phyloP scores from a whole-genome alignment of 148 eudicot species.

The Fagopyrum homotropicum region DNA sequence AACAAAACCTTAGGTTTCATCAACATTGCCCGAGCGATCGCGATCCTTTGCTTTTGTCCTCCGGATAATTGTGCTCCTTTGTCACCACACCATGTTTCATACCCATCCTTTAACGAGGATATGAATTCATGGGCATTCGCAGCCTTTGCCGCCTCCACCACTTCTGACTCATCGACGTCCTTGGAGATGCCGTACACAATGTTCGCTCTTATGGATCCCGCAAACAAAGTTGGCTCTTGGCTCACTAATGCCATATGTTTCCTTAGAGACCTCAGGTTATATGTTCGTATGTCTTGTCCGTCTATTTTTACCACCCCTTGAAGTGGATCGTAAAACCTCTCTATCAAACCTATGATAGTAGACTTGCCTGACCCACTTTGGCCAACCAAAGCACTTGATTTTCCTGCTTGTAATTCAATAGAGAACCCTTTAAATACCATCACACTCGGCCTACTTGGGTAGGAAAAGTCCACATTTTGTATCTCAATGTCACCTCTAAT shows the following conservation, averaged over 20 bases:
- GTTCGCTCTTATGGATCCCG: background rate
- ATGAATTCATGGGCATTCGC: background rate
- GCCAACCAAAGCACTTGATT: background rate
- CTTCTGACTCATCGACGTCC: background rate
- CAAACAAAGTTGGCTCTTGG: background rate
- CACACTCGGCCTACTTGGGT: background rate
- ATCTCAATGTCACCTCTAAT: conserved; percentile 6
- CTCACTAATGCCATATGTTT: background rate
- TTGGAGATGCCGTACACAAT: background rate
- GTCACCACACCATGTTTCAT: background rate
- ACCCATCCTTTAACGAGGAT: background rate
- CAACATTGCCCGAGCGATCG: conserved; percentile 23
- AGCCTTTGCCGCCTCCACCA: background rate
- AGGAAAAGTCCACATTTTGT: background rate
- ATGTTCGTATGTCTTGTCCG: background rate
- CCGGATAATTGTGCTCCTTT: background rate
- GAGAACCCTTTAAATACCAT: background rate
- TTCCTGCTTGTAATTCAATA: background rate
- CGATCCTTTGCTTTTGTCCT: conserved; percentile 21
- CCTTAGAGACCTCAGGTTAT: background rate
- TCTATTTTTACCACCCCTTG: background rate
- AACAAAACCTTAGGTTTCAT: conserved; percentile 16
- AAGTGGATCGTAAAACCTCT: background rate
- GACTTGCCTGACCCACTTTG: conserved; percentile 14
- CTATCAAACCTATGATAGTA: background rate